These are phyloP conservation scores for Stephania cephalantha DNA, from an alignment of 164 flowering plant species.

Conservation along the genomic window DNA sequence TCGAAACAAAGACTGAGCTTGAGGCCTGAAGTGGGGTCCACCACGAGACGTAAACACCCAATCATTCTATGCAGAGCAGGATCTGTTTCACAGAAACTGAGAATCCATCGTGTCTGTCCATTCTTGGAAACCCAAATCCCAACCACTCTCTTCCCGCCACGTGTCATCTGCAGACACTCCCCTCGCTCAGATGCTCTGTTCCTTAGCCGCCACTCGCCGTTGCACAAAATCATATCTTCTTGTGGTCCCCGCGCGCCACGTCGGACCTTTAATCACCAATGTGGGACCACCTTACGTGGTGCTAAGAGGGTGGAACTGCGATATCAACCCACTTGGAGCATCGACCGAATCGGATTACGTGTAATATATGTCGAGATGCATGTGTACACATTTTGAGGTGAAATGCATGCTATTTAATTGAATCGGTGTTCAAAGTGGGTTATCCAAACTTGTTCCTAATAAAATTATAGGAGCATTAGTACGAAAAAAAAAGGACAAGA, in stretches of 20 bases:
- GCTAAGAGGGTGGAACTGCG: too few relatives aligned
- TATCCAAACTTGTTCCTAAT: too few relatives aligned
- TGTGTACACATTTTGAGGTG: too few relatives aligned
- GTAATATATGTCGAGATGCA: too few relatives aligned
- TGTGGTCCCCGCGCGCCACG: slow-evolving; percentile 10
- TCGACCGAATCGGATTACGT: too few relatives aligned
- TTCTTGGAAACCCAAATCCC: slow-evolving; percentile 18
- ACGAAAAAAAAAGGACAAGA: too few relatives aligned
- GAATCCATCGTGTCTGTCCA: slow-evolving; percentile 40
- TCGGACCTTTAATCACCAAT: not conserved
- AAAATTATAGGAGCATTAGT: too few relatives aligned
- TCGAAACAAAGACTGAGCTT: not conserved
- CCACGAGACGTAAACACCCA: slow-evolving; percentile 10
- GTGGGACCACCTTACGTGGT: too few relatives aligned
- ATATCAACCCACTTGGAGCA: too few relatives aligned
- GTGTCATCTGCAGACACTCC: not conserved
- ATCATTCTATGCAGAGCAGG: slow-evolving; percentile 38
- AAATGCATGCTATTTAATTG: too few relatives aligned
- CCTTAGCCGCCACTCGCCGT: slow-evolving; percentile 22
- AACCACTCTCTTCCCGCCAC: slow-evolving; percentile 7
- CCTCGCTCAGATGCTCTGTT: slow-evolving; percentile 2
- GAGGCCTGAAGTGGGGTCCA: slow-evolving; percentile 15
- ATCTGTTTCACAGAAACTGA: slow-evolving; percentile 31
- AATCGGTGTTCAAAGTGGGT: too few relatives aligned
- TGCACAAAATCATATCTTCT: slow-evolving; percentile 2